Conservation (phyloP, 768 basidiomycete species). For the Vararia minispora region DNA sequence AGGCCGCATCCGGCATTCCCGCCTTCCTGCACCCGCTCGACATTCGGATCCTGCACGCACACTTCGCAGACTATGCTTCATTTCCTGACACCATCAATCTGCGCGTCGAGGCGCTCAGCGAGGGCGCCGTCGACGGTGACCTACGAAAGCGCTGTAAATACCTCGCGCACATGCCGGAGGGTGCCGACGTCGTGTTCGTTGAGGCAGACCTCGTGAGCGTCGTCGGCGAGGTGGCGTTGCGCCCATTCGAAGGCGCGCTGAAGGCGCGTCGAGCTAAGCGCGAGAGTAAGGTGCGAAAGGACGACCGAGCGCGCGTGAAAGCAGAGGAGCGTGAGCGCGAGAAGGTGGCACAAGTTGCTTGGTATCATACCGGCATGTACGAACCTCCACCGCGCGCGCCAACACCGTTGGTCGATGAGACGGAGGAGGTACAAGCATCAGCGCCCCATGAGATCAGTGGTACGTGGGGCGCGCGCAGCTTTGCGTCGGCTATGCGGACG, state of each 20-base stretch:
- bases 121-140: slow-evolving; percentile 84
- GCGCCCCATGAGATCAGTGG: slow-evolving; percentile 22
- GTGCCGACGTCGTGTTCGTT: slow-evolving; percentile 88
- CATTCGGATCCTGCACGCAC: slow-evolving; percentile 82
- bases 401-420: slow-evolving; percentile 2
- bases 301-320: slow-evolving; percentile 70
- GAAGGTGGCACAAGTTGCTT: slow-evolving; percentile 11
- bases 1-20: slow-evolving; percentile 82
- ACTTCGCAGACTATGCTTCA: slow-evolving; percentile 68
- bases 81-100: slow-evolving; percentile 80
- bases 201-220: slow-evolving; percentile 77
- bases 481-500: slow-evolving; percentile 62
- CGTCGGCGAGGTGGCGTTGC: slow-evolving; percentile 65
- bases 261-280: slow-evolving; percentile 62
- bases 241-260: slow-evolving; percentile 75
- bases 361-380: neutral
- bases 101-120: slow-evolving; percentile 64
- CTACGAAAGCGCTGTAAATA: slow-evolving; percentile 93
- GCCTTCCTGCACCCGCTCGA: slow-evolving; percentile 94
- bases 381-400: slow-evolving; percentile 3
- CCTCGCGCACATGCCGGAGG: slow-evolving; percentile 82
- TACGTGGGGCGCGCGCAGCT: slow-evolving; percentile 73
- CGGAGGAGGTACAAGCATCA: slow-evolving; percentile 7
- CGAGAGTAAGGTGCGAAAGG: slow-evolving; percentile 75
- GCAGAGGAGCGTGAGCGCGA: slow-evolving; percentile 57